Evolutionary conservation across 331 rosid genomes (phyloP), one percentile per base, ranked within the genome.

Genomic region (Quercus lobata): DNA sequence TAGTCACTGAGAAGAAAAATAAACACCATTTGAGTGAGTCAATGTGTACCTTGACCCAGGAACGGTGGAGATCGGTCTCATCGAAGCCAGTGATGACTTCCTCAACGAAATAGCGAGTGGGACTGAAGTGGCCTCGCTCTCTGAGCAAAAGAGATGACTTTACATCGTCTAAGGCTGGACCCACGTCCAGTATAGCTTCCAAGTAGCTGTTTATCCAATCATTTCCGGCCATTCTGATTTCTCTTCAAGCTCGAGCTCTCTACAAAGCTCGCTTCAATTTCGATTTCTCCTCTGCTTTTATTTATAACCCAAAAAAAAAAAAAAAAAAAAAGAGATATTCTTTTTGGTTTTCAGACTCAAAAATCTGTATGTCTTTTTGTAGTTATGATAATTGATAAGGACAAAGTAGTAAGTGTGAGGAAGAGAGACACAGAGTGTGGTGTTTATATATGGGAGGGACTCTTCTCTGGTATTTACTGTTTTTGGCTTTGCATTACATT

Each of bases 51-150:
- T 89, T 89, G 79, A 96, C 99, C 99, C 98, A 93, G 0, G 98
- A 96, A 80, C 99, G 99, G 54, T 96, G 81, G 72, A 96, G 98
- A 93, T 96, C 98, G 82, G 94, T 93, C 89, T 96, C 99, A 85
- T 96, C 98, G 78, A 90, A 96, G 37, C 99, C 93, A 11, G 91
- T 84, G 84, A 96, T 90, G 80, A 96, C 98, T 84, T 96, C 99
- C 71, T 93, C 99, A 0, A 96, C 97, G 73, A 96, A 96, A 88
- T 96, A 96, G 35, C 99, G 98, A 29, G 99, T 96, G 15, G 98
- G 97, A 57, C 97, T 93, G 87, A 96, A 96, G 79, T 97, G 88
- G 2, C 99, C 99, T 78, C 98, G 76, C 79, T 96, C 99, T 30
- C 99, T 70, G 41, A 96, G 99, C 61, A 96, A 90, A 71, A 96